phyloP scores from a whole-genome alignment of 495 filamentous ascomycete species.

The Cetradonia linearis region DNA sequence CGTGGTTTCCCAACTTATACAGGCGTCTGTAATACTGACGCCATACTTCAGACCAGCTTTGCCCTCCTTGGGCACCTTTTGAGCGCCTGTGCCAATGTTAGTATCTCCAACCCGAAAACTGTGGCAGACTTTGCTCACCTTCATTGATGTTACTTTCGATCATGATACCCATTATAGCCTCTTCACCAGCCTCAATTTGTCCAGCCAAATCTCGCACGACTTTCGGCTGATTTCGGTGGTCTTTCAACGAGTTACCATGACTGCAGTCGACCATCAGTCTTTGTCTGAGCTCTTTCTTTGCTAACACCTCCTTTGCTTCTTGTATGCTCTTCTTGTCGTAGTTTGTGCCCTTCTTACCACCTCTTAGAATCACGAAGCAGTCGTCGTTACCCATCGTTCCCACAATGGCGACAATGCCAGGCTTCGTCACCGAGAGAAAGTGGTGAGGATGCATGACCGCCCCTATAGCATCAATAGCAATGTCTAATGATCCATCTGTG shows the following conservation, averaged over 20 bases:
- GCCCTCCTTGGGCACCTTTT: conserved; percentile 84
- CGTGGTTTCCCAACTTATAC: conserved; percentile 88
- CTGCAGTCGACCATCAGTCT: conserved; percentile 98
- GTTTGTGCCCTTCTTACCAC: conserved; percentile 89
- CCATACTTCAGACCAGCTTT: conserved; percentile 73
- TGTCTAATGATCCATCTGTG: conserved; percentile 84
- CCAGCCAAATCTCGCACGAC: conserved; percentile 74
- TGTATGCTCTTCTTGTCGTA: conserved; percentile 78
- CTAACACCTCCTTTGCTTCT: conserved; percentile 65
- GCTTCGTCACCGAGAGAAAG: conserved; percentile 99
- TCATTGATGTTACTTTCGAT: conserved; percentile 97
- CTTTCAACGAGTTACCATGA: conserved; percentile 63
- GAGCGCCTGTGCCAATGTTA: conserved; percentile 31
- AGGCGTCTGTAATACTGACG: conserved; percentile 95
- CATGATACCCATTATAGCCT: conserved; percentile 90
- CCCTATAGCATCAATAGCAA: conserved; percentile 96
- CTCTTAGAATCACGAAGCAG: conserved; percentile 90
- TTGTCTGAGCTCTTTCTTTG: conserved; percentile 75
- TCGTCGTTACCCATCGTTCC: conserved; percentile 88
- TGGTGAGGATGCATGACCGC: conserved; percentile 84
- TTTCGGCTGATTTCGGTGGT: conserved; percentile 78
- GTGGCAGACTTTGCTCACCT: conserved; percentile 40
- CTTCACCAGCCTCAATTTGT: conserved; percentile 80
- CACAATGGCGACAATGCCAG: conserved; percentile 90
- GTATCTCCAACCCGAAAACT: not conserved